Evolutionary conservation across 805 yeast genomes (phyloP), one percentile per base, ranked within the genome.

Genomic region (Nakazawaea sp.): DNA sequence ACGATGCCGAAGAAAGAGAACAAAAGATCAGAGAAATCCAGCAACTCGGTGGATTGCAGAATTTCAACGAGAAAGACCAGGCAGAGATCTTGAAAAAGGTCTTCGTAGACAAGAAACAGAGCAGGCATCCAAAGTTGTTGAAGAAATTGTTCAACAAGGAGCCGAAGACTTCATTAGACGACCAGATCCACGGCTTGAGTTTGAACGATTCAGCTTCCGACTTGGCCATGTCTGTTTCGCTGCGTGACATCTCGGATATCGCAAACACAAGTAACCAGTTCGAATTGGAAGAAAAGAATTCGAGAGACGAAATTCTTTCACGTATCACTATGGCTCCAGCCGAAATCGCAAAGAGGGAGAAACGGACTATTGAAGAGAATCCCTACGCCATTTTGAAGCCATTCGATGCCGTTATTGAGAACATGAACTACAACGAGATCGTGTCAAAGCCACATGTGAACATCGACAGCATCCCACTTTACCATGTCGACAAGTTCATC

Each of bases 281-380:
- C 58, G 59, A 68, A 55, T 50, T 64, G 43, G 59, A 61, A 31
- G 58, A 64, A 34, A 50, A 58, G 37, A 66, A 59, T 24, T 42
- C 56, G 25, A 75, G 82, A 81, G 62, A 75, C 16, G 75, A 71
- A 18, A 64, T 66, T 5, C 32, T 36, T 11, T n/a, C 24, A 4
- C 27, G 32, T 17, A 12, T 18, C 4, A 32, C 94, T 0, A 59
- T 86, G 18, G 72, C 82, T 2, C 62, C 75, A 5, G 70, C 68
- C 38, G 96, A 89, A 43, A 77, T 82, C 42, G 80, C 78, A 36
- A 63, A 68, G 12, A 70, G 97, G 46, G 78, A 83, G 37, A 73
- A 72, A 53, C 66, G 86, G 38, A 78, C 71, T 15, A 56, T 81
- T 30, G 66, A 73, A 50, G 72, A 71, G 47, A 69, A 82, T 41